Conservation (phyloP, 2,329 filamentous ascomycete genomes). For the Cladosporium sp. region DNA sequence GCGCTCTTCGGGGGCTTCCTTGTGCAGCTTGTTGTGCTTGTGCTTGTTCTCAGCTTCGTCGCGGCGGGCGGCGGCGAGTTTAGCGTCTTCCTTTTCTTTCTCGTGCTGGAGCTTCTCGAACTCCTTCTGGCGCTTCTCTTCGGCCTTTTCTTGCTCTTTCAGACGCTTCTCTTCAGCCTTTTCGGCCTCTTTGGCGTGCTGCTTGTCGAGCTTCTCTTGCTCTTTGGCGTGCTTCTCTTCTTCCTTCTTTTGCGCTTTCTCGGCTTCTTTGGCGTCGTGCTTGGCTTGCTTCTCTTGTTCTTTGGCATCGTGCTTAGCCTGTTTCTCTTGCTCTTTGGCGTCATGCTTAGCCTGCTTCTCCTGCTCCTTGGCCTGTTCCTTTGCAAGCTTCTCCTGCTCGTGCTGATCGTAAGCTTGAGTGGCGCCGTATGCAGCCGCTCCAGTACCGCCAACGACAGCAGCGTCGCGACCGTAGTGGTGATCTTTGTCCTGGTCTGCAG, state of each 20-base stretch:
- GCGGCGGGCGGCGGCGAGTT: conserved; percentile 5
- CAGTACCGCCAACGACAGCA: conserved; percentile 37
- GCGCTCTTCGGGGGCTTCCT: conserved; percentile 41
- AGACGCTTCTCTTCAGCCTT: conserved; percentile 33
- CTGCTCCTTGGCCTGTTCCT: conserved; percentile 42
- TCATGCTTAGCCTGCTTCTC: conserved; percentile 38
- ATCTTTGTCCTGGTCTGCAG: conserved; percentile 19
- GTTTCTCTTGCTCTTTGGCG: conserved; percentile 24
- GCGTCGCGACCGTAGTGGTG: conserved; percentile 39
- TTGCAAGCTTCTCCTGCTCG: conserved; percentile 30
- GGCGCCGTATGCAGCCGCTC: conserved; percentile 27
- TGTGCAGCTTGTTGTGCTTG: conserved; percentile 44
- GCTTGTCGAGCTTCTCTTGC: conserved; percentile 9
- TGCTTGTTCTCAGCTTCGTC: conserved; percentile 24
- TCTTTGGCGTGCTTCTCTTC: conserved; percentile 24
- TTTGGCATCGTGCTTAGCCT: conserved; percentile 31
- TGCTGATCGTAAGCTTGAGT: conserved; percentile 1
- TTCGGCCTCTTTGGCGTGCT: conserved; percentile 33
- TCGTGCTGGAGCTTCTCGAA: conserved; percentile 31
- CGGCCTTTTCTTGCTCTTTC: conserved; percentile 35
- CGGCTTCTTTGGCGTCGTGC: conserved; percentile 2
- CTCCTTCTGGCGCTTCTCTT: conserved; percentile 32
- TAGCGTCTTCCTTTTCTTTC: conserved; percentile 17
- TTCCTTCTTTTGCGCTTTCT: conserved; percentile 37
- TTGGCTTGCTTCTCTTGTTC: conserved; percentile 10